Percentiles rank a stretch among this genome's conserved stretches.
These are phyloP conservation scores for Plasmodium reichenowi DNA, from an alignment of 169 alveolate species.

Conservation along the genomic window DNA sequence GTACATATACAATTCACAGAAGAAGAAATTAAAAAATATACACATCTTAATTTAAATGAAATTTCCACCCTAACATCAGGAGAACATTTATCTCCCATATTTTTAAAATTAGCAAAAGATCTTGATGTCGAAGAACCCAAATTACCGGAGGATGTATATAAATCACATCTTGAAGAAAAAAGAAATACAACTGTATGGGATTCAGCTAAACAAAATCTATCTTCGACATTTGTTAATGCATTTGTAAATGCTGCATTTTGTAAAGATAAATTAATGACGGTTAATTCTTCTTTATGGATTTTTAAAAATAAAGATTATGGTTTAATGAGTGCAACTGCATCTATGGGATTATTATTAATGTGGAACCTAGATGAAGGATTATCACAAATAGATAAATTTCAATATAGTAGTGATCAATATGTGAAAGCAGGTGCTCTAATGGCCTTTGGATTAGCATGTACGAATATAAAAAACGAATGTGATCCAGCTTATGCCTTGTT, in stretches of 20 bases:
- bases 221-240: slow-evolving; percentile 98
- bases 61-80: slow-evolving; percentile 90
- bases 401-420: slow-evolving; percentile 94
- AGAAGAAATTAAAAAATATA: slow-evolving; percentile 70
- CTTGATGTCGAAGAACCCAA: slow-evolving; percentile 97
- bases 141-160: slow-evolving; percentile 95
- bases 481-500: slow-evolving; percentile 97
- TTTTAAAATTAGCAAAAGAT: slow-evolving; percentile 92
- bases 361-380: slow-evolving; percentile 99
- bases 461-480: slow-evolving; percentile 95
- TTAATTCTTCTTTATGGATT: slow-evolving; percentile 93
- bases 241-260: slow-evolving; percentile 99
- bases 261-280: slow-evolving; percentile 93
- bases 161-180: slow-evolving; percentile 92
- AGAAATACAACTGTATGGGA: slow-evolving; percentile 88
- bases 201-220: slow-evolving; percentile 96
- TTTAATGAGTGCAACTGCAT: slow-evolving; percentile 95
- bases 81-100: slow-evolving; percentile 88
- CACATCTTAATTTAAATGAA: slow-evolving; percentile 75
- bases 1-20: slow-evolving; percentile 70
- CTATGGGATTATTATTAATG: slow-evolving; percentile 94
- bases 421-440: slow-evolving; percentile 97
- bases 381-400: slow-evolving; percentile 92
- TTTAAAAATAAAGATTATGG: slow-evolving; percentile 96
- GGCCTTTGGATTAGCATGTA: slow-evolving; percentile 94